Evolutionary conservation across 345 rosid species (phyloP), one percentile per base, ranked within the genome.

Genomic region (Salix suchowensis): DNA sequence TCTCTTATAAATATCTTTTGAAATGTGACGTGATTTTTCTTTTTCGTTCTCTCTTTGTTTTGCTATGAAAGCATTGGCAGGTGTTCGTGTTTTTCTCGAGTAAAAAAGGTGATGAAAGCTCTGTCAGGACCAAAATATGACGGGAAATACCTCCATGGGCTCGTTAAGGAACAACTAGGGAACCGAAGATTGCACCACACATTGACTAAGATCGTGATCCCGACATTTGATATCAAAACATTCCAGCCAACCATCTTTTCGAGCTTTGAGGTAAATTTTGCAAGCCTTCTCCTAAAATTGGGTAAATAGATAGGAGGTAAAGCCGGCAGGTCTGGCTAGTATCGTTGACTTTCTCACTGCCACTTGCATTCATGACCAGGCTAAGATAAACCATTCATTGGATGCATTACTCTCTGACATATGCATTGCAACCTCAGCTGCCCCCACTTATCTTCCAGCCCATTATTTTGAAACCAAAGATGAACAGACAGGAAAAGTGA

Each of bases 171-270:
- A 39, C 82, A 82, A 55, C 76, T 92, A 68, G 92, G 94, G n/a
- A 76, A 84, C 23, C 72, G 70, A 48, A 82, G 79, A 61, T 64
- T 92, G 82, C 77, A 74, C 65, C 86, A 92, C 77, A 82, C 94
- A 19, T 61, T 93, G 64, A 91, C 97, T 23, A 88, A 79, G 61
- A 70, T 90, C 21, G 97, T 87, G 4, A 89, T 91, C 74, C 94
- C 92, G 15, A 81, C 94, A 60, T 93, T 86, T 72, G 97, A 91
- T 77, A 88, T 88, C 80, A 89, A 84, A 89, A 84, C 79, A 78
- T 89, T 89, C 61, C 92, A 90, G 67, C 93, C 98, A 19, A 86
- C 82, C 15, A 52, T 90, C 76, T 91, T 93, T 74, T 90, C 97
- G 13, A 42, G 46, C 46, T 42, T 42, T 11, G 46, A 42, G 46